Percentiles rank a stretch among this genome's conserved stretches.
Conservation (phyloP, 768 basidiomycete species). For the Lentinula sp. region DNA sequence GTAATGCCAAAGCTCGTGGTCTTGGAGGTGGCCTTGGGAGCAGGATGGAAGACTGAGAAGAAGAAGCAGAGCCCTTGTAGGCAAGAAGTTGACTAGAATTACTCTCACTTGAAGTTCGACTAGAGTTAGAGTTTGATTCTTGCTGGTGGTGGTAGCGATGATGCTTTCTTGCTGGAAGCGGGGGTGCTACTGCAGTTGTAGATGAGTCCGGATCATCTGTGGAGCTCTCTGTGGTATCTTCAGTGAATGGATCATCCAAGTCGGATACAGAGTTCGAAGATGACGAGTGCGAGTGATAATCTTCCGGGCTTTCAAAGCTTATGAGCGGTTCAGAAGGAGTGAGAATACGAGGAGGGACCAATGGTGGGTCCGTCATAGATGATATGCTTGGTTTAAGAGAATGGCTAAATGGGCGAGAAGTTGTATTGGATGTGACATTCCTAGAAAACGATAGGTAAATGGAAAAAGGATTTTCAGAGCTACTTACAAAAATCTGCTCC, state of each 20-base stretch:
- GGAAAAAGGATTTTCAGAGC: neutral
- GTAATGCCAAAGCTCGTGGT: slow-evolving; percentile 30
- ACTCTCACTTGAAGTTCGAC: slow-evolving; percentile 32
- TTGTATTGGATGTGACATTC: neutral
- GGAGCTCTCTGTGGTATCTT: slow-evolving; percentile 9
- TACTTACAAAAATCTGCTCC: slow-evolving; percentile 42
- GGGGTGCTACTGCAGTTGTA: slow-evolving; percentile 9
- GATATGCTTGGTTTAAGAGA: slow-evolving; percentile 1
- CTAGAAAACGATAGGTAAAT: neutral
- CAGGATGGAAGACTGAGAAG: slow-evolving; percentile 13
- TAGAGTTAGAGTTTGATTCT: slow-evolving; percentile 20
- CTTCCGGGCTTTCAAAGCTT: slow-evolving; percentile 6
- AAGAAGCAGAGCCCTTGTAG: neutral
- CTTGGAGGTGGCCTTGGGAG: slow-evolving; percentile 19
- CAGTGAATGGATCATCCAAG: slow-evolving; percentile 18
- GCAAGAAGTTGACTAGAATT: slow-evolving; percentile 14
- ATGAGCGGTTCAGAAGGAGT: neutral
- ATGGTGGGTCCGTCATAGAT: neutral
- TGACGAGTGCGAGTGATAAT: slow-evolving; percentile 7
- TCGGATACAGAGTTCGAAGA: slow-evolving; percentile 12
- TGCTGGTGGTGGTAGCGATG: slow-evolving; percentile 9
- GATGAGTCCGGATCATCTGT: slow-evolving; percentile 5
- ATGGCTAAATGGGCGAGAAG: slow-evolving; percentile 8
- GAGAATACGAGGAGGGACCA: neutral
- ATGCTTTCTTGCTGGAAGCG: slow-evolving; percentile 12